Evolutionary conservation across 1,284 basidiomycete species (phyloP).

Genomic region (Tilletiaria anomala): DNA sequence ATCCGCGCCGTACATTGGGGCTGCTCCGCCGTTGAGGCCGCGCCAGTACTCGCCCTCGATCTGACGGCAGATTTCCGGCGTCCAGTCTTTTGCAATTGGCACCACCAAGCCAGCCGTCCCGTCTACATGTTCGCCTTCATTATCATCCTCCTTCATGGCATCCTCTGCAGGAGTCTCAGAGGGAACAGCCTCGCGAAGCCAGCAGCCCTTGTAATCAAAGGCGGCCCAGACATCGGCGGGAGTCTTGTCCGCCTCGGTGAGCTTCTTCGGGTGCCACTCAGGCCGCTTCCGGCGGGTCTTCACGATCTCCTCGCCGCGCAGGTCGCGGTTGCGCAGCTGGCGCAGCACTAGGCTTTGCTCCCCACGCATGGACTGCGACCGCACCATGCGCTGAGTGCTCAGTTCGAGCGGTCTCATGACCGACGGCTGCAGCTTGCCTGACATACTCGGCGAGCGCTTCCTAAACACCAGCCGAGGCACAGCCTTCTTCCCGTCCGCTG

Average conservation of each 20-base stretch:
- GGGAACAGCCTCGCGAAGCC: constrained; percentile 31
- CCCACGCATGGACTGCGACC: no score
- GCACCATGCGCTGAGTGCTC: no score
- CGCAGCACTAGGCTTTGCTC: no score
- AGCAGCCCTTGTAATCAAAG: constrained; percentile 27
- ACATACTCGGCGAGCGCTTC: no score
- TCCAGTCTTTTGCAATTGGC: constrained; percentile 14
- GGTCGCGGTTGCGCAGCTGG: no score
- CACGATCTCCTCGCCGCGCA: no score
- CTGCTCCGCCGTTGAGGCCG: constrained; percentile 67
- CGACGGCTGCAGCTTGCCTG: no score
- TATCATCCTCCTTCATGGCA: constrained; percentile 2
- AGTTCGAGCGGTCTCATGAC: no score
- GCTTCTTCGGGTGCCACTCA: constrained; percentile 15
- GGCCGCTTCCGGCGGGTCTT: no score
- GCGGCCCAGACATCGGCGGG: constrained; percentile 23
- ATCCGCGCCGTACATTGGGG: constrained; percentile 94
- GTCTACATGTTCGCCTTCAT: background rate
- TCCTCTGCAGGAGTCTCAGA: no score
- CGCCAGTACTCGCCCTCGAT: constrained; percentile 88
- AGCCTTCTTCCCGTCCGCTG: no score
- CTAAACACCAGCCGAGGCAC: no score
- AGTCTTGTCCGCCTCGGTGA: constrained; percentile 19
- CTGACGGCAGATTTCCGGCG: constrained; percentile 51
- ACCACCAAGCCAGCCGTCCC: background rate